Conservation (phyloP, 805 yeast species). For the Candida bentonensis region DNA sequence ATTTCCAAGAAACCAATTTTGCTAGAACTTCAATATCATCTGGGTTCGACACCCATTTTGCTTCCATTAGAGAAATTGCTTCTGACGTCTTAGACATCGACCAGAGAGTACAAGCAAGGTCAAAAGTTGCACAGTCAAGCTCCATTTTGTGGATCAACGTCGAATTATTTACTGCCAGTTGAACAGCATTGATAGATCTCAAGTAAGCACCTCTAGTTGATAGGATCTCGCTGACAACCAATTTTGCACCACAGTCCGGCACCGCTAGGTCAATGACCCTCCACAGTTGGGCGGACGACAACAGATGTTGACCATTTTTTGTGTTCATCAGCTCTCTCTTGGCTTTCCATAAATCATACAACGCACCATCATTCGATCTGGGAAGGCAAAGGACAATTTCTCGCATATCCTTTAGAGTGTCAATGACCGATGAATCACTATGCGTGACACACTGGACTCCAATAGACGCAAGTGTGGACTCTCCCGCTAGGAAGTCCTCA, state of each 20-base stretch:
- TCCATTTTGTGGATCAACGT: neutral
- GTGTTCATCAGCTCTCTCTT: neutral
- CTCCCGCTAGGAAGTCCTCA: neutral
- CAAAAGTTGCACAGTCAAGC: neutral
- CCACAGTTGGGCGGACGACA: neutral
- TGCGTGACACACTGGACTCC: neutral
- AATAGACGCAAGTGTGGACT: neutral
- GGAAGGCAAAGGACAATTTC: no score
- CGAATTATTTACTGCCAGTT: neutral
- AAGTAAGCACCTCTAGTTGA: neutral
- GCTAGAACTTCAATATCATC: neutral
- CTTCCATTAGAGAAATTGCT: neutral
- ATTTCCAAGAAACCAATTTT: neutral
- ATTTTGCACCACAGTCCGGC: neutral
- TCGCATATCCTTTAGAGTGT: no score
- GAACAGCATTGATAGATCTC: neutral
- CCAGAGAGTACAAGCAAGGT: neutral
- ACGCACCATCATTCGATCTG: no score
- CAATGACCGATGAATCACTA: no score
- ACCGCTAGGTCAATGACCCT: neutral
- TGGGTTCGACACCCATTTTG: neutral
- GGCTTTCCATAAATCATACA: neutral
- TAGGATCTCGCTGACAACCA: neutral
- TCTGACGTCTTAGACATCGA: neutral
- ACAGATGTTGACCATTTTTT: neutral